Evolutionary conservation across 2,329 filamentous ascomycete species (phyloP).

Genomic region (Sarocladium kiliense): DNA sequence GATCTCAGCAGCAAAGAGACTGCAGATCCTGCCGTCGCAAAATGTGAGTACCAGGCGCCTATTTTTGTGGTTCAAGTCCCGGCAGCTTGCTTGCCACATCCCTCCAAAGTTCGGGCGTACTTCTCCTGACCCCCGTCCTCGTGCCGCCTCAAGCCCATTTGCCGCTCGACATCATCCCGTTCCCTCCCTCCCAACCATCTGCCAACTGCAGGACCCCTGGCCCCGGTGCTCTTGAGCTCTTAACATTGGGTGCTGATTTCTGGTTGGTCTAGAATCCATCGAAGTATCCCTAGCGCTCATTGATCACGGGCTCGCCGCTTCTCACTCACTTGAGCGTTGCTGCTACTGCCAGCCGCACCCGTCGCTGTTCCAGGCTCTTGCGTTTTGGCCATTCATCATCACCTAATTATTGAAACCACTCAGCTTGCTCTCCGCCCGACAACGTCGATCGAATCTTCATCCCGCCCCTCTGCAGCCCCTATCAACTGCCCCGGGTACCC

Average conservation of each 20-base stretch:
- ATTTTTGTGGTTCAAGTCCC: slow-evolving; percentile 3
- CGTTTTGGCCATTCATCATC: not conserved
- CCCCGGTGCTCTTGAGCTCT: not conserved
- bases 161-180: slow-evolving; percentile 7
- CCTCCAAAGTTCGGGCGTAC: not conserved
- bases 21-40: slow-evolving; percentile 5
- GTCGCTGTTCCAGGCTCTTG: not conserved
- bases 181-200: slow-evolving; percentile 2
- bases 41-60: not conserved
- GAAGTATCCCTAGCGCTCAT: not conserved
- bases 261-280: slow-evolving; percentile 5
- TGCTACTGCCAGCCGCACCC: not conserved
- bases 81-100: not conserved
- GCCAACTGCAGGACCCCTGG: not conserved
- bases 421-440: not conserved
- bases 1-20: not conserved
- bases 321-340: not conserved
- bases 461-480: not conserved
- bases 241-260: not conserved
- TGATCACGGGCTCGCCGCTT: not conserved
- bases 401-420: not conserved
- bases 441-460: not conserved
- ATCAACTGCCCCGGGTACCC: not conserved
- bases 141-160: slow-evolving; percentile 6
- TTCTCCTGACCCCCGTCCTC: not conserved